Evolutionary conservation across 2,329 filamentous ascomycete species (phyloP).

Genomic region (Hypoxylon sp.): DNA sequence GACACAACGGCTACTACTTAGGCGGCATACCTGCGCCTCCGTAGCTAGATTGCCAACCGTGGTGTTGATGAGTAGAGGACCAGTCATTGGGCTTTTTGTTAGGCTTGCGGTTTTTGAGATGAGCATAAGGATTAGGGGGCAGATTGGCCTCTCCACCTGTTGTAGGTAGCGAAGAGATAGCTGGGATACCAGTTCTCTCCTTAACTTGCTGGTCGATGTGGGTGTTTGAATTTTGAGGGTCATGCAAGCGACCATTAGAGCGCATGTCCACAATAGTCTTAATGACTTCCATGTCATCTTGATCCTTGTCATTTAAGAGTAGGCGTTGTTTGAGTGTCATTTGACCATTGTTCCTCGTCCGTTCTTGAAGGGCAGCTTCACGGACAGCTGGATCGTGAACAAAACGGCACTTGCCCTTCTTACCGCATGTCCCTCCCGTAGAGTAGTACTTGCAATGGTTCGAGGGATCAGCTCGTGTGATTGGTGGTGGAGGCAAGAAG

Average conservation of each 20-base stretch:
- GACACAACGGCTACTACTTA: conserved; percentile 22
- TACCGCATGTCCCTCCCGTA: conserved; percentile 77
- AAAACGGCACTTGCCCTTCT: conserved; percentile 83
- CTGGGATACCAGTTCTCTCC: conserved; percentile 38
- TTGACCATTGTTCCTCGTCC: conserved; percentile 75
- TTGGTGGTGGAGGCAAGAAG: conserved; percentile 64
- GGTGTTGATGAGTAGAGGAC: conserved; percentile 54
- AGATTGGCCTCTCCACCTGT: conserved; percentile 51
- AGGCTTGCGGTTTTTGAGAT: conserved; percentile 48
- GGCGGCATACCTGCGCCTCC: conserved; percentile 48
- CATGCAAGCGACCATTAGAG: conserved; percentile 68
- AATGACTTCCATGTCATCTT: conserved; percentile 76
- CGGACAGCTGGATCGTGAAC: conserved; percentile 76
- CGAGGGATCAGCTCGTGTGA: conserved; percentile 70
- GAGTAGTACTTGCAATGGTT: conserved; percentile 81
- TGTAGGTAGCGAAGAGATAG: conserved; percentile 50
- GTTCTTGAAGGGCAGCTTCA: conserved; percentile 74
- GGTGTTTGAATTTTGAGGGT: conserved; percentile 52
- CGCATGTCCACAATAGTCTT: conserved; percentile 77
- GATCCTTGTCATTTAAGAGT: conserved; percentile 76
- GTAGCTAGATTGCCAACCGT: conserved; percentile 59
- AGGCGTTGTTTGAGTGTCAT: conserved; percentile 77
- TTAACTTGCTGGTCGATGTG: conserved; percentile 53
- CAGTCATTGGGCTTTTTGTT: conserved; percentile 40
- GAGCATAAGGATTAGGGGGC: conserved; percentile 56